Conservation (phyloP, 2,329 filamentous ascomycete species). For the Aspergillus glaucus region DNA sequence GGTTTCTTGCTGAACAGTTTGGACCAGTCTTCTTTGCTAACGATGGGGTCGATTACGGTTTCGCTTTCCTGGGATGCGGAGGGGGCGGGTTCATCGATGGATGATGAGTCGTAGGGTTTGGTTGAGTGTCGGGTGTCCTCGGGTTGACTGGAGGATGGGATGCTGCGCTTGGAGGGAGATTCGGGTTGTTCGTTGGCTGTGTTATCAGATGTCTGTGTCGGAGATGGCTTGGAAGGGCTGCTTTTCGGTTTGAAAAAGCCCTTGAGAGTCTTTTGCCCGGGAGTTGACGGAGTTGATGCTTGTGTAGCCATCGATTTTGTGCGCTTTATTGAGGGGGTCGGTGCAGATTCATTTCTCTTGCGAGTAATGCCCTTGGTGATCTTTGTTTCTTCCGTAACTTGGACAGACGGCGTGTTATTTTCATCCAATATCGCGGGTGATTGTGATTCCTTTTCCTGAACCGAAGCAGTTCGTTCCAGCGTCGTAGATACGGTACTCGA, state of each 20-base stretch:
- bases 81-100: neutral
- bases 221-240: neutral
- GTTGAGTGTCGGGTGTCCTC: slow-evolving; percentile 2
- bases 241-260: slow-evolving; percentile 70
- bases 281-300: slow-evolving; percentile 22
- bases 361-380: slow-evolving; percentile 16
- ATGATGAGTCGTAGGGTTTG: neutral
- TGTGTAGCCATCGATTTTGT: slow-evolving; percentile 39
- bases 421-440: neutral
- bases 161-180: neutral
- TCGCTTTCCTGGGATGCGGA: slow-evolving; percentile 31
- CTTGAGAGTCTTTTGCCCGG: slow-evolving; percentile 59
- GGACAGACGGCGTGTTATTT: neutral
- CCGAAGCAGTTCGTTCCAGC: neutral
- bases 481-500: slow-evolving; percentile 5
- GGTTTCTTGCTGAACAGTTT: slow-evolving; percentile 71
- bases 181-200: neutral
- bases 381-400: slow-evolving; percentile 1
- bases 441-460: slow-evolving; percentile 1
- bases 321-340: slow-evolving; percentile 41
- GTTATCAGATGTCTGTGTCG: neutral
- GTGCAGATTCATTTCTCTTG: slow-evolving; percentile 30
- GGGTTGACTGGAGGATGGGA: neutral
- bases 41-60: slow-evolving; percentile 60
- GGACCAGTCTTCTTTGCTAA: slow-evolving; percentile 75